A percentile compares a stretch with the other conserved stretches of the same genome.
phyloP scores from a whole-genome alignment of 371 early-diverging fungal species.

The Mucor ambiguus region DNA sequence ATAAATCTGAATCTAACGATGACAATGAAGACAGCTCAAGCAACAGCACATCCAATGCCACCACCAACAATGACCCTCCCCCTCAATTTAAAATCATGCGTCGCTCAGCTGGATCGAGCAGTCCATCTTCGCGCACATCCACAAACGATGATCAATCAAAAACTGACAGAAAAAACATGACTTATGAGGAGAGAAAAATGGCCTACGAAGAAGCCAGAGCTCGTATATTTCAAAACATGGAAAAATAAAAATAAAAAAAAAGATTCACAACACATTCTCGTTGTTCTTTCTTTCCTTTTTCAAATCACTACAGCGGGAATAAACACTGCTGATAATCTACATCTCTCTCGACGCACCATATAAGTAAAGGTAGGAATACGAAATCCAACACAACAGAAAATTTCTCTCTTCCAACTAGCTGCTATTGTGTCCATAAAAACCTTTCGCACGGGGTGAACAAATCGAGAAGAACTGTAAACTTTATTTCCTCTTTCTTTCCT shows the following conservation, averaged over 20 bases:
- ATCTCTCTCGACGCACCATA: conserved; percentile 8
- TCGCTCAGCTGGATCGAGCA: conserved; percentile 29
- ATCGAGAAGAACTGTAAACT: background rate
- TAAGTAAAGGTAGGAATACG: conserved; percentile 2
- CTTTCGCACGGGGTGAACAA: background rate
- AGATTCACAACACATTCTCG: background rate
- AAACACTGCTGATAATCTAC: conserved; percentile 11
- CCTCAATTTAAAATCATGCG: conserved; percentile 59
- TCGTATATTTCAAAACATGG: conserved; percentile 72
- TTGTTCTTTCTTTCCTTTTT: background rate
- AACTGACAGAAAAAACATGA: conserved; percentile 53
- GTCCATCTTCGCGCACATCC: conserved; percentile 18
- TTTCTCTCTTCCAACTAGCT: background rate
- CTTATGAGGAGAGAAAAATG: conserved; percentile 72
- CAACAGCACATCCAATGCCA: background rate
- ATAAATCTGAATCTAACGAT: conserved; percentile 25
- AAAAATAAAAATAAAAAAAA: conserved; percentile 15
- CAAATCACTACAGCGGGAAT: background rate
- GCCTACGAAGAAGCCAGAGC: conserved; percentile 79
- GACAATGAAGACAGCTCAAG: background rate
- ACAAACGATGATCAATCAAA: conserved; percentile 17
- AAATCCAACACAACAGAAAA: background rate
- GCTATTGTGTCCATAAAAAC: background rate
- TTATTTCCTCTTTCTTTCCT: background rate
- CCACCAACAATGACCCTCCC: conserved; percentile 7